Evolutionary conservation across 75 land plant species (phyloP), one percentile per base, ranked within the genome.

Genomic region (Cryptomeria japonica): DNA sequence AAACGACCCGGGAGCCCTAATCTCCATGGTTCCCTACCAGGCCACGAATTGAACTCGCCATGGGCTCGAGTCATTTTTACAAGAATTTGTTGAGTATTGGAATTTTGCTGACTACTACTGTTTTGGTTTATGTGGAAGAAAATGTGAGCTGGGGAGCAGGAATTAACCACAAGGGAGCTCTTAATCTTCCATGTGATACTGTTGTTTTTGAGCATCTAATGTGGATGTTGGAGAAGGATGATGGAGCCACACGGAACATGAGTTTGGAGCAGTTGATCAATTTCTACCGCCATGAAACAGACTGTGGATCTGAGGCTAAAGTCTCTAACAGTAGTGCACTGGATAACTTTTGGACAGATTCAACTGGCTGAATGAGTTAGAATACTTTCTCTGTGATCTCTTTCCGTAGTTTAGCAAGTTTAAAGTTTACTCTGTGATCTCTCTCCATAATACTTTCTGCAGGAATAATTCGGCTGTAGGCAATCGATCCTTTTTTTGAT

Each of bases 151-250:
- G 92, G 92, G 92, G 89, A 22, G 38, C 87, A 31, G 91, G 91
- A 18, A 87, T 85, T 51, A 92, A 96, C 84, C 95, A 96, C 49
- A 89, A 93, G 73, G 96, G 96, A 13, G 94, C 93, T 70, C 89
- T 95, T 38, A 91, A 87, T 87, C 92, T 97, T 3, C 97, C 97
- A 5, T 96, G 97, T 47, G 95, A 97, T 44, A 94, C 93, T 0
- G 77, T 82, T 8, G 91, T 94, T 78, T 96, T 97, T 79, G 96
- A 97, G 91, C 91, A 89, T 41, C 86, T 96, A 25, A 83, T 95
- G 92, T 91, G 89, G 84, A 72, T 93, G 87, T 89, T 97, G 53
- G 92, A 92, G 68, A 88, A 91, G 77, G 90, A 95, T 44, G 86
- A 87, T 38, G 84, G 38, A 36, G 32, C 39, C 25, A 37, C 86